Conservation (phyloP, 768 basidiomycete species). For the Hirschioporus abietinus region DNA sequence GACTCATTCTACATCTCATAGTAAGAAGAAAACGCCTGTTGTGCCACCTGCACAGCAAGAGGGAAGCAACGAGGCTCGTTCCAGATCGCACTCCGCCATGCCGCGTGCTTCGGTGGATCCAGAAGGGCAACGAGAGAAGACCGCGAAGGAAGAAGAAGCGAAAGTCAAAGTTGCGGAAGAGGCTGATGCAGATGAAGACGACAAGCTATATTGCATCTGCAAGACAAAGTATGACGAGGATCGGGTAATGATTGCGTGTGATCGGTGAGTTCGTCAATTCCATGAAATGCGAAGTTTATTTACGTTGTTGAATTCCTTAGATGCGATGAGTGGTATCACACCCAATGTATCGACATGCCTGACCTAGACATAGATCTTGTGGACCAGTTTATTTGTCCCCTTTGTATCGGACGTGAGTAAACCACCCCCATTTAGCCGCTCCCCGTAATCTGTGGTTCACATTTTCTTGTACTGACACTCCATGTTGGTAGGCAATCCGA, state of each 20-base stretch:
- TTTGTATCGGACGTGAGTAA: slow-evolving; percentile 66
- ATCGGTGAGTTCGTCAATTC: slow-evolving; percentile 49
- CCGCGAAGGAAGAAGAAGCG: slow-evolving; percentile 36
- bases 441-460: slow-evolving; percentile 5
- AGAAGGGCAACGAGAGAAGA: slow-evolving; percentile 43
- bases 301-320: slow-evolving; percentile 31
- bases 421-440: background rate
- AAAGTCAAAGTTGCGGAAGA: slow-evolving; percentile 29
- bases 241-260: slow-evolving; percentile 89
- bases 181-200: slow-evolving; percentile 42
- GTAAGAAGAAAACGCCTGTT: slow-evolving; percentile 22
- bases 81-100: slow-evolving; percentile 67
- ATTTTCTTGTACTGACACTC: background rate
- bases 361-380: slow-evolving; percentile 83
- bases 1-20: background rate
- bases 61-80: slow-evolving; percentile 35
- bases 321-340: slow-evolving; percentile 95
- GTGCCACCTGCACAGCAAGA: slow-evolving; percentile 17
- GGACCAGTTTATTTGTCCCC: slow-evolving; percentile 88
- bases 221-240: slow-evolving; percentile 85
- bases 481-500: slow-evolving; percentile 44
- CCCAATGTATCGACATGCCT: slow-evolving; percentile 74
- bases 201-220: slow-evolving; percentile 85
- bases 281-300: background rate
- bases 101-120: slow-evolving; percentile 39